phyloP scores from a whole-genome alignment of 257 asterid genomes.

The Nicotiana otophora region DNA sequence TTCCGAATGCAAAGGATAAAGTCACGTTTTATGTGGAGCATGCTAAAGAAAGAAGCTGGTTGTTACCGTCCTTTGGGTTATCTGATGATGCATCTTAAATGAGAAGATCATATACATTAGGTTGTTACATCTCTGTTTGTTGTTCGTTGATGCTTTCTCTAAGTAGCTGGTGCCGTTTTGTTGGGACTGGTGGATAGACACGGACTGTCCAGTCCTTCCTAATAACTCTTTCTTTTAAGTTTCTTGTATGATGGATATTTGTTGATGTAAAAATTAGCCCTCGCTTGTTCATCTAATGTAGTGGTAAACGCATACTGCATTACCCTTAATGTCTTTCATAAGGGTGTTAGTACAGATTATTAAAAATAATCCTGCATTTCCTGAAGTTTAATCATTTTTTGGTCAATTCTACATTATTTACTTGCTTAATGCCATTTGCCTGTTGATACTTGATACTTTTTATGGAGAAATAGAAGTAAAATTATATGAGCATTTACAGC shows the following conservation, averaged over 20 bases:
- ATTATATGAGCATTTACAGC: not conserved
- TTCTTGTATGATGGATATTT: constrained; percentile 5
- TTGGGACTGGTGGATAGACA: constrained; percentile 13
- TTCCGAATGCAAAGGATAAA: too few relatives aligned
- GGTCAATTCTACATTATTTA: not conserved
- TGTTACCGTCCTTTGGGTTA: too few relatives aligned
- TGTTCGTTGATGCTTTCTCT: constrained; percentile 9
- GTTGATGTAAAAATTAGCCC: constrained; percentile 14
- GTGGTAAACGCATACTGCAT: not conserved
- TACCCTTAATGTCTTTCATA: not conserved
- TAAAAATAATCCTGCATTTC: not conserved
- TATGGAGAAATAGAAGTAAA: too few relatives aligned
- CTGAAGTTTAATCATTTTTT: not conserved
- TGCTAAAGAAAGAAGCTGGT: too few relatives aligned
- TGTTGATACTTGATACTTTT: not conserved
- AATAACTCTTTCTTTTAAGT: constrained; percentile 2
- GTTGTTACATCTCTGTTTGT: not conserved
- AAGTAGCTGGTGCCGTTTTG: not conserved
- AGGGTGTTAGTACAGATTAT: not conserved
- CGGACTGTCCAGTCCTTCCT: not conserved
- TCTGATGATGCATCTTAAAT: too few relatives aligned
- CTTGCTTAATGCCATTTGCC: not conserved
- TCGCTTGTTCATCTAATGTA: not conserved
- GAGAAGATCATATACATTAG: too few relatives aligned
- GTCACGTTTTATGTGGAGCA: too few relatives aligned